Percentiles rank a stretch among this genome's conserved stretches.
Evolutionary conservation across 768 basidiomycete species (phyloP).

Genomic region (Leccinum rimulosum): DNA sequence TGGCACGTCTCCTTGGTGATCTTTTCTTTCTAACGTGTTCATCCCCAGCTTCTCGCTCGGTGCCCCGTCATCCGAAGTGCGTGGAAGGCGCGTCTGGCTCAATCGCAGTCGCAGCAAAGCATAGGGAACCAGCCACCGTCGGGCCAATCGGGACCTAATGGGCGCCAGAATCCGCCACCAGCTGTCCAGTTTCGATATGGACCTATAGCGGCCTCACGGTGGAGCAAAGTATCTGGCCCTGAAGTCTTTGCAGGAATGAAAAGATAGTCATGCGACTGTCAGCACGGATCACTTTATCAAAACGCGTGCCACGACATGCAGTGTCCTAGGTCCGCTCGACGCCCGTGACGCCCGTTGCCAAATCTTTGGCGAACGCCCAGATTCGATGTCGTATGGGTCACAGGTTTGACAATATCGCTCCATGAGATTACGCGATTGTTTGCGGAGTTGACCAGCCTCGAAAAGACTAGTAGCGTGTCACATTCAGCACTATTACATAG

Average conservation of each 20-base stretch:
- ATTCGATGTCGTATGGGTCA: slow-evolving; percentile 7
- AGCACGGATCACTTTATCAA: slow-evolving; percentile 1
- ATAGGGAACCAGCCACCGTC: slow-evolving; percentile 19
- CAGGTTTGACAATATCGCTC: slow-evolving; percentile 3
- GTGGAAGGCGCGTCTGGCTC: slow-evolving; percentile 67
- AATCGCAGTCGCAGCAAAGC: slow-evolving; percentile 33
- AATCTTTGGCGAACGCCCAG: slow-evolving; percentile 6
- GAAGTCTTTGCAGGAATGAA: slow-evolving; percentile 59
- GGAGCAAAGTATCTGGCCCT: slow-evolving; percentile 77
- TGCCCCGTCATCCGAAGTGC: slow-evolving; percentile 62
- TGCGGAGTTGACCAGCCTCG: slow-evolving; percentile 1
- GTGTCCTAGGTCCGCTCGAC: slow-evolving; percentile 5
- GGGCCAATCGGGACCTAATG: slow-evolving; percentile 18
- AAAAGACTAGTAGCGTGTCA: slow-evolving; percentile 12
- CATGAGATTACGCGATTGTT: neutral
- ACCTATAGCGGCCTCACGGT: slow-evolving; percentile 57
- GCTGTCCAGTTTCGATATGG: slow-evolving; percentile 48
- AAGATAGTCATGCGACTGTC: slow-evolving; percentile 40
- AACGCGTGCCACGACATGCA: slow-evolving; percentile 5
- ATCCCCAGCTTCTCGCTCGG: slow-evolving; percentile 62
- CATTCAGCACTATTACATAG: slow-evolving; percentile 17
- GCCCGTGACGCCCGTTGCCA: neutral
- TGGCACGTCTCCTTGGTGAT: slow-evolving; percentile 28
- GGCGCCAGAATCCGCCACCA: slow-evolving; percentile 21
- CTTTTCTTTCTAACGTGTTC: slow-evolving; percentile 11